A percentile compares a stretch with the other conserved stretches of the same genome.
phyloP scores from a whole-genome alignment of 805 yeast species.

The Myxozyma neotropica region DNA sequence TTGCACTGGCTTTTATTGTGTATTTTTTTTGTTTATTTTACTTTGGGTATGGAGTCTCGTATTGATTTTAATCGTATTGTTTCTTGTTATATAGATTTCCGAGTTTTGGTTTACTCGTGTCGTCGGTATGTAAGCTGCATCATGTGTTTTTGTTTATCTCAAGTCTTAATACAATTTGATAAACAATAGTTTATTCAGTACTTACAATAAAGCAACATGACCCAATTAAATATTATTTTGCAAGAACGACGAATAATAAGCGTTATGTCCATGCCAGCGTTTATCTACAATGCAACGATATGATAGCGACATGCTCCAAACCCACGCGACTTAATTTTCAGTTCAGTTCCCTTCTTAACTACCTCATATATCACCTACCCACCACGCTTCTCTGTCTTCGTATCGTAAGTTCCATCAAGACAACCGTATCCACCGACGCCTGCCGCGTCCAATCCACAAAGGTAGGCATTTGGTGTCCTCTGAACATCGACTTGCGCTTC shows the following conservation, averaged over 20 bases:
- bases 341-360: neutral
- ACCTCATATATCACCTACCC: neutral
- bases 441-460: slow-evolving; percentile 21
- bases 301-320: too few relatives aligned
- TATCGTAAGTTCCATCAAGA: slow-evolving; percentile 24
- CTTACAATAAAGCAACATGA: too few relatives aligned
- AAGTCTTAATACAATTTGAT: too few relatives aligned
- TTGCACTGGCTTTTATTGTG: neutral
- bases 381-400: slow-evolving; percentile 15
- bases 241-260: too few relatives aligned
- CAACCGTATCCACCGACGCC: neutral
- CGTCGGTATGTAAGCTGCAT: neutral
- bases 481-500: slow-evolving; percentile 27
- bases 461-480: slow-evolving; percentile 23
- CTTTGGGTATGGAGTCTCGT: slow-evolving; percentile 2
- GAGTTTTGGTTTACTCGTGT: neutral
- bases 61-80: neutral
- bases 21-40: neutral
- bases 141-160: neutral
- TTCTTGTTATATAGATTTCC: neutral
- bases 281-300: too few relatives aligned
- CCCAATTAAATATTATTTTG: neutral
- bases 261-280: too few relatives aligned
- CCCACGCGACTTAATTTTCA: neutral
- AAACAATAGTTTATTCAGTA: too few relatives aligned